Evolutionary conservation across 345 rosid genomes (phyloP), one percentile per base, ranked within the genome.

Genomic region (Sonneratia caseolaris): DNA sequence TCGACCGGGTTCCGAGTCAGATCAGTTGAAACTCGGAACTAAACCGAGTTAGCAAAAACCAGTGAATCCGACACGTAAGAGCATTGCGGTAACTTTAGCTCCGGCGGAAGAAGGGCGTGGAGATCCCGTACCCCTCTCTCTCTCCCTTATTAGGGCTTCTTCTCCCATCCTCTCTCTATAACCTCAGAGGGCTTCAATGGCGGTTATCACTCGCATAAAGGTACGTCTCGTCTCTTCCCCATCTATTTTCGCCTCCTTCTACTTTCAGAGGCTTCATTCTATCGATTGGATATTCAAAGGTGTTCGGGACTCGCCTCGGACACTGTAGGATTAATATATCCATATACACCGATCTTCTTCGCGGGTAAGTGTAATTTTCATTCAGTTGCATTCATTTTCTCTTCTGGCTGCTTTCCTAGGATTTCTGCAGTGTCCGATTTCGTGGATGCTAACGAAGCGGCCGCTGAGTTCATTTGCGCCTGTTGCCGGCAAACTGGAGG

Each of bases 111-210:
- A 15, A 24, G 27, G 16, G 37, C 0, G 66, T 24, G 37, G 18
- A 61, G 66, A 61, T 32, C 66, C 37, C 66, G 27, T 57, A 14
- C 0, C 24, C 16, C 24, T 53, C 59, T 53, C 7, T 62, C 38
- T 57, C 64, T 22, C 64, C 22, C 57, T 24, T 48, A 21, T 66
- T 73, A 73, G 70, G 70, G 69, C 66, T 53, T 66, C 64, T 48
- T 38, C 56, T 64, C 59, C 64, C 22, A 67, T 36, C 67, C 56
- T 68, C 76, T 9, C 64, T 45, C 45, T 48, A 27, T 27, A 19
- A 57, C 35, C 24, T 61, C 42, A 8, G 37, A 6, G 48, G 35
- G 70, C 75, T 65, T 73, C 75, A 38, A 66, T 66, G 71, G 76
- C 71, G 66, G 71, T 66, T 59, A 24, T 55, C 71, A 61, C 49